Base-by-base conservation (phyloP, 179 eudicot genomes). In the Vitellaria paradoxa region DNA sequence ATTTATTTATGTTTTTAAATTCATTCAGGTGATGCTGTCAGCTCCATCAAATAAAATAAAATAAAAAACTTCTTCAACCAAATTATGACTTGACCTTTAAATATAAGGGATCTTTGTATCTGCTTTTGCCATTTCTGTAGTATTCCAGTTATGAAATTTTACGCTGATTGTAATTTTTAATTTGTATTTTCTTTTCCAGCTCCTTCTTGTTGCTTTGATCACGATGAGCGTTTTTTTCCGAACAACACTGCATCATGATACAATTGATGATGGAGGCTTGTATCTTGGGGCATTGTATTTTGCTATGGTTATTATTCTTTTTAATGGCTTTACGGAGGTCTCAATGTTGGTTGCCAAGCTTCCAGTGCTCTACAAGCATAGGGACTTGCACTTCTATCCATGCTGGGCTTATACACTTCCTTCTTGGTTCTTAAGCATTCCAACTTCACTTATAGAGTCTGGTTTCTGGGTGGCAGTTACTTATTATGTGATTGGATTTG, bases 321-420 rank as follows among this genome's bases (percentile, higher is more conserved):
- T 94, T 81, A 94, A 94, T 79, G 98, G 98, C 78, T 94, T 94
- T 87, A 94, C 97, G 2, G 98, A 94, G 90, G 97, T 93, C 77
- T 83, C 98, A 23, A 91, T 94, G 98, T 72, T 94, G 65, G 97
- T 94, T 52, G 85, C 89, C 57, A 94, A 94, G 84, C 97, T 94
- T 82, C 97, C 98, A 23, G 85, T 93, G 68, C 77, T 94, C 59
- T 94, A 94, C 88, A 94, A 94, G 88, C 93, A 94, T 79, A 87
- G 98, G 78, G 97, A 91, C 81, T 83, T 94, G 88, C 96, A 89
- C 68, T 91, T 91, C 84, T 94, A 92, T 72, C 98, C 98, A 79
- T 86, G 87, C 72, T 94, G 98, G 98, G 93, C 85, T 74, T 94
- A 93, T 82, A 84, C 94, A 71, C 80, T 94, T 64, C 98, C 97